A percentile compares a stretch with the other conserved stretches of the same genome.
phyloP scores from a whole-genome alignment of 768 basidiomycete species.

The Rhizopogon vinicolor region DNA sequence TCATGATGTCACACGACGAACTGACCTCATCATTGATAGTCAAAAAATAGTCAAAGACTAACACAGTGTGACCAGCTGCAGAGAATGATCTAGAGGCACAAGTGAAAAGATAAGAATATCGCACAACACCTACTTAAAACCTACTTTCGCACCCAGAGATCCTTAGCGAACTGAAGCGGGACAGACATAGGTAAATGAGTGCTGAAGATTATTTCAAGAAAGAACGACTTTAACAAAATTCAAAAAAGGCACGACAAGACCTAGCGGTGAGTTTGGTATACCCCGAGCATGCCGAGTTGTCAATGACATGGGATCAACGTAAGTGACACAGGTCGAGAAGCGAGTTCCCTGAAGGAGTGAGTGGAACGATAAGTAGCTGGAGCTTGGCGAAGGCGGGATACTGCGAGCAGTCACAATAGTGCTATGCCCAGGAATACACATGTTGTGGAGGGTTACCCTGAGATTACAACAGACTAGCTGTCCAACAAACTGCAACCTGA shows the following conservation, averaged over 20 bases:
- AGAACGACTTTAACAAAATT: too few species aligned
- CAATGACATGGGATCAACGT: neutral
- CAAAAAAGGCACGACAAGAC: neutral
- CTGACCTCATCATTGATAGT: conserved; percentile 23
- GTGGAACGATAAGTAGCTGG: neutral
- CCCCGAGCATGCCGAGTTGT: neutral
- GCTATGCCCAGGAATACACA: neutral
- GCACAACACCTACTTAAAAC: neutral
- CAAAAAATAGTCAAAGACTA: conserved; percentile 22
- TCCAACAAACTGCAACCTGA: too few species aligned
- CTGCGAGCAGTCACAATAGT: neutral
- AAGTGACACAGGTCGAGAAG: neutral
- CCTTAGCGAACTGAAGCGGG: neutral
- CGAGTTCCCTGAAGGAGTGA: neutral
- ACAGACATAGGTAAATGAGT: neutral
- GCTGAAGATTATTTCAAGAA: neutral
- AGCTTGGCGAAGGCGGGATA: neutral
- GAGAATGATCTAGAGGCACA: conserved; percentile 2
- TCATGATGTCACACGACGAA: conserved; percentile 5
- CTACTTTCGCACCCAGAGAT: neutral
- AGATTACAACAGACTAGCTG: too few species aligned
- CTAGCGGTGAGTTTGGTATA: too few species aligned
- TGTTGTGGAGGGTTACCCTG: too few species aligned
- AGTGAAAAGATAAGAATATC: neutral
- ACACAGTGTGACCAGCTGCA: conserved; percentile 16